Percentiles rank a stretch among this genome's conserved stretches.
phyloP scores from a whole-genome alignment of 306 rosid genomes.

The Oemleria cerasiformis region DNA sequence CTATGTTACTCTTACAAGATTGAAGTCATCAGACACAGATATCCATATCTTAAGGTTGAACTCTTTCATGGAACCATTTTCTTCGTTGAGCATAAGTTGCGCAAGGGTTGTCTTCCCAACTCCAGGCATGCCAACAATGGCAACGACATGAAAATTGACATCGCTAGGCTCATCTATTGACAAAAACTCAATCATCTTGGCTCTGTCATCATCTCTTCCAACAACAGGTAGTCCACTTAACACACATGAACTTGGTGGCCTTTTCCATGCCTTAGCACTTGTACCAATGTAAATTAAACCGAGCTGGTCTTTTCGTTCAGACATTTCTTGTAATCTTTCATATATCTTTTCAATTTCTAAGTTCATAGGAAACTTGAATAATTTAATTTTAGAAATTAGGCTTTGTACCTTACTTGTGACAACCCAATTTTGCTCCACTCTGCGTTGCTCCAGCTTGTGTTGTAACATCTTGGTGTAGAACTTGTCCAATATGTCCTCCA shows the following conservation, averaged over 20 bases:
- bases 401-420: neutral
- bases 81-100: neutral
- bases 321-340: neutral
- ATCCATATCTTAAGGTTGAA: neutral
- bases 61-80: neutral
- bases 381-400: neutral
- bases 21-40: neutral
- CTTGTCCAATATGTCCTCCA: conserved; percentile 29
- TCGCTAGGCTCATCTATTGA: neutral
- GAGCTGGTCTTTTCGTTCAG: neutral
- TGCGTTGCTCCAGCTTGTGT: neutral
- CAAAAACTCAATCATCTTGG: neutral
- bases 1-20: neutral
- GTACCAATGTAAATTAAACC: neutral
- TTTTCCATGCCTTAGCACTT: neutral
- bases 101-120: conserved; percentile 15
- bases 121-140: conserved; percentile 2
- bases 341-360: neutral
- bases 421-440: neutral
- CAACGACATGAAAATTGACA: neutral
- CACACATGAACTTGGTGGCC: neutral
- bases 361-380: neutral
- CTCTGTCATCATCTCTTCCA: conserved; percentile 26
- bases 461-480: conserved; percentile 1
- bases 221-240: neutral